Evolutionary conservation across 768 basidiomycete species (phyloP), one percentile per base, ranked within the genome.

Genomic region (Cystobasidium ongulense): DNA sequence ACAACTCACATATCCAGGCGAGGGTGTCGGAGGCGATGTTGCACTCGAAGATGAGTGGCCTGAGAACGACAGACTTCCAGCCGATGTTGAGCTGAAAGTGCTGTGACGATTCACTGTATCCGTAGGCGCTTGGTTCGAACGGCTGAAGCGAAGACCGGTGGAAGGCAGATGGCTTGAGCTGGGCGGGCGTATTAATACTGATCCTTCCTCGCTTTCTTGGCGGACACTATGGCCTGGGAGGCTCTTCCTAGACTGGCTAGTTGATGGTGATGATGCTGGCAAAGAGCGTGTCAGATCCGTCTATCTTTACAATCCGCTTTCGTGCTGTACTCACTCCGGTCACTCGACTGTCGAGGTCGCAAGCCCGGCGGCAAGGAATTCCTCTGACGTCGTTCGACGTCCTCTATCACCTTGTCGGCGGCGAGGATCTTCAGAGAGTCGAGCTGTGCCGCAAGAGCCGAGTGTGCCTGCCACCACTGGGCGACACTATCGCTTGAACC

Each of bases 391-490:
- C 53, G 52, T 38, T 71, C 52, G 18, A 71, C 36, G 17, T 71
- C 53, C n/a, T 36, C 36, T 27, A 71, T 43, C 13, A 71, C n/a
- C 23, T 33, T 46, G 33, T 71, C 68, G 21, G 43, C 50, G 10
- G 53, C 7, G 11, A 71, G 54, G 39, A 71, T 71, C 13, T 61
- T 33, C 13, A 71, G 21, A 8, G n/a, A 27, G 53, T 71, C 68
- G 38, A 71, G 53, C 38, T 59, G 68, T 29, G 25, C 13, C 17
- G 36, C 54, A 23, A 71, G 52, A 17, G 68, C 7, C 21, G 25
- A 25, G 54, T 71, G 68, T n/a, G 59, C 18, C 36, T 71, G 2
- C 50, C 54, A 71, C 68, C 68, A 71, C 1, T 17, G 18, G 18
- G 25, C 13, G 23, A 59, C 31, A 33, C 33, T 61, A 8, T 31